Percentiles rank a stretch among this genome's conserved stretches.
phyloP scores from a whole-genome alignment of 208 protist genomes.

The Leishmania tropica region DNA sequence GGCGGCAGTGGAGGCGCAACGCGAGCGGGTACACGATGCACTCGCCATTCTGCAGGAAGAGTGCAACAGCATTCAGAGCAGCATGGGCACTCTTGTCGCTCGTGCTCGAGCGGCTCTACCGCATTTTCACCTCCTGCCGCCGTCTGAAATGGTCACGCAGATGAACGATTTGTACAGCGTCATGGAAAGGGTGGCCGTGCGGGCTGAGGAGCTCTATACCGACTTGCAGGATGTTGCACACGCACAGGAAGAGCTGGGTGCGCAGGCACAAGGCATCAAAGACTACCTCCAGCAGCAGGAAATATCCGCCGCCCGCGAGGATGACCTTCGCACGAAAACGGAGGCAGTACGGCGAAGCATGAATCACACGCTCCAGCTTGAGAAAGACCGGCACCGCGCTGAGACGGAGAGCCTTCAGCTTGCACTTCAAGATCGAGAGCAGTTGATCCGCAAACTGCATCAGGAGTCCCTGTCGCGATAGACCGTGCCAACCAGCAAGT shows the following conservation, averaged over 20 bases:
- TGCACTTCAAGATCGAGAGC: slow-evolving; percentile 70
- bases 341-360: slow-evolving; percentile 54
- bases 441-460: slow-evolving; percentile 62
- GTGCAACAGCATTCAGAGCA: slow-evolving; percentile 44
- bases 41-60: slow-evolving; percentile 62
- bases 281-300: slow-evolving; percentile 63
- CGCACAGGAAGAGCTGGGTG: slow-evolving; percentile 65
- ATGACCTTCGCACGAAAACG: slow-evolving; percentile 56
- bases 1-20: slow-evolving; percentile 55
- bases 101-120: slow-evolving; percentile 46
- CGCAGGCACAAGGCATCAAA: slow-evolving; percentile 53
- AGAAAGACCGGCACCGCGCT: slow-evolving; percentile 37
- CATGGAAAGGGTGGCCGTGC: slow-evolving; percentile 76
- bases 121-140: slow-evolving; percentile 85
- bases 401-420: slow-evolving; percentile 56
- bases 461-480: slow-evolving; percentile 18
- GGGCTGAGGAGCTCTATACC: slow-evolving; percentile 55
- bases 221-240: slow-evolving; percentile 57
- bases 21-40: slow-evolving; percentile 46
- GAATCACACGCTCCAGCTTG: slow-evolving; percentile 46
- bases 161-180: slow-evolving; percentile 87
- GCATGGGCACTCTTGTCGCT: slow-evolving; percentile 42
- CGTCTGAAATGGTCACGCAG: slow-evolving; percentile 80
- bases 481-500: background rate
- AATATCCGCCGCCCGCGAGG: slow-evolving; percentile 36